phyloP scores from a whole-genome alignment of 805 yeast species.

The Ogataea nonfermentans region DNA sequence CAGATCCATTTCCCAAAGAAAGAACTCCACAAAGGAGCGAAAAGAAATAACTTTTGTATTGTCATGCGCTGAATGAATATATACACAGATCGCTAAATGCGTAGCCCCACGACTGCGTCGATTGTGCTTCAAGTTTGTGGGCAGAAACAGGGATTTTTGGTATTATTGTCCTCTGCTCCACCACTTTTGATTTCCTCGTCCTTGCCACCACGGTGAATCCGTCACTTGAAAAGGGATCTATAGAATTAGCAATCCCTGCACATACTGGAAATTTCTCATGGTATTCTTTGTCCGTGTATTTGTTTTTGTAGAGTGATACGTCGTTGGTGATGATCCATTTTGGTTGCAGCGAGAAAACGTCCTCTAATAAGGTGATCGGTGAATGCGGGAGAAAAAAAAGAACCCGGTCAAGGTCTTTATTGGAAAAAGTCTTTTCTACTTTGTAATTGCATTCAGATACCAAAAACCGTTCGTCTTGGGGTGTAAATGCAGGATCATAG shows the following conservation, averaged over 20 bases:
- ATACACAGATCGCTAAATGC: constrained; percentile 31
- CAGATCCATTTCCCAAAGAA: constrained; percentile 37
- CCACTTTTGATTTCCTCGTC: constrained; percentile 10
- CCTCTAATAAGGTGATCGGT: constrained; percentile 32
- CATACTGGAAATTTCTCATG: constrained; percentile 30
- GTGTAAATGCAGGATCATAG: constrained; percentile 34
- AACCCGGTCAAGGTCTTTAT: not conserved
- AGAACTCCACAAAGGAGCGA: constrained; percentile 54
- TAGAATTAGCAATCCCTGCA: constrained; percentile 23
- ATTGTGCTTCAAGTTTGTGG: constrained; percentile 8
- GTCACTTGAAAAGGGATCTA: constrained; percentile 1
- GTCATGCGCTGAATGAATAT: constrained; percentile 24
- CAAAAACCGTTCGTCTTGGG: constrained; percentile 23
- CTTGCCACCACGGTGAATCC: constrained; percentile 12
- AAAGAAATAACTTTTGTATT: constrained; percentile 71
- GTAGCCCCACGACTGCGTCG: constrained; percentile 23
- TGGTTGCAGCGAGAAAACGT: constrained; percentile 25
- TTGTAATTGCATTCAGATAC: constrained; percentile 9
- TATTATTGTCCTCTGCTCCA: constrained; percentile 18
- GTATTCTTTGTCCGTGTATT: constrained; percentile 28
- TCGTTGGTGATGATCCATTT: constrained; percentile 32
- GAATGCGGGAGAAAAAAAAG: constrained; percentile 36
- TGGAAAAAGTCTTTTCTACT: constrained; percentile 16
- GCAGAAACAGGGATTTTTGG: constrained; percentile 2
- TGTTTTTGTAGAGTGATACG: constrained; percentile 27